Evolutionary conservation across 805 yeast species (phyloP), one percentile per base, ranked within the genome.

Genomic region (Yueomyces sp.): DNA sequence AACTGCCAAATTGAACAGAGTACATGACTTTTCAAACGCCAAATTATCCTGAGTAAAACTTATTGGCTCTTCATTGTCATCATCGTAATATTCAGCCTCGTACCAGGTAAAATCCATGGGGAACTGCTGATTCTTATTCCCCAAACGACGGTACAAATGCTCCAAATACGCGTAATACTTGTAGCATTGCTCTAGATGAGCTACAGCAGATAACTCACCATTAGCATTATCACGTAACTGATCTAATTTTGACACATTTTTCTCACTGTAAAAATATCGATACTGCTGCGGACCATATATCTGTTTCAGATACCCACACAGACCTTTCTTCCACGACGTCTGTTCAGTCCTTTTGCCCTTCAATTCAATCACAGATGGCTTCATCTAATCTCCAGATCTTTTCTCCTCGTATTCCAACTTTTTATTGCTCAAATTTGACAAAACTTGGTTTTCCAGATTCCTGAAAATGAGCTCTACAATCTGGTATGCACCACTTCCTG

Each of bases 11-110:
- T 88, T 88, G 69, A 80, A 90, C 43, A 92, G 67, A 2, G 81
- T 66, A 28, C 83, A 75, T 0, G 96, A 95, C 63, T 90, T 90
- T 55, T 90, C 98, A 56, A 85, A 87, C 0, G 95, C 86, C 39
- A 85, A 54, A 0, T 95, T 81, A 53, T 74, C 74, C 57, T 88
- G 96, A n/a, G 81, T 68, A 47, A 72, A 72, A 11, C 69, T 63
- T 1, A 66, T 50, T 5, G 65, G 64, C 26, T 9, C 12, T 34
- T 5, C 37, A 26, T 19, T 28, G 4, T 27, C 28, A 11, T 28
- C 43, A 5, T 28, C 3, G 3, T 9, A 30, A 42, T 68, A 65
- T 54, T 79, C 84, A 4, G 92, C 81, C 56, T 88, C 95, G 50
- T 65, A 64, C 97, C 97, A 90, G 0, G 76, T 70, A 59, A 88